Percentiles rank a stretch among this genome's conserved stretches.
Evolutionary conservation across 176 grass and related monocot species (phyloP).

Genomic region (Saccharum officinarum): DNA sequence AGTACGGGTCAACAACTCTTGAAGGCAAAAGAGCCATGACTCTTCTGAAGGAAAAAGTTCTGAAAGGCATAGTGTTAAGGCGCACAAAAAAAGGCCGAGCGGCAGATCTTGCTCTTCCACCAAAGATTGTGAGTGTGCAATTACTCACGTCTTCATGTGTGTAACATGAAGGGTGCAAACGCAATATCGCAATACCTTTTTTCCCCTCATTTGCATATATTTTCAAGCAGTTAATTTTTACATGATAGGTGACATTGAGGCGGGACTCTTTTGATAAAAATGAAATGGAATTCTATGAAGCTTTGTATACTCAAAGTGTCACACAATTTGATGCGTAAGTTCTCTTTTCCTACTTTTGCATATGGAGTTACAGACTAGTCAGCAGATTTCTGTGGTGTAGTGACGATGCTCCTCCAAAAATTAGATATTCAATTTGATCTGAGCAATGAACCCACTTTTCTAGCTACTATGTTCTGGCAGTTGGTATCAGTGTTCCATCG

Average conservation of each 20-base stretch:
- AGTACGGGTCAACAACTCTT: conserved; percentile 29
- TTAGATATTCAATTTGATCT: conserved; percentile 20
- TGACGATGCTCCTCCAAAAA: conserved; percentile 3
- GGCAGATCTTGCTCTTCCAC: conserved; percentile 92
- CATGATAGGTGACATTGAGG: conserved; percentile 79
- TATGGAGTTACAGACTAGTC: conserved; percentile 10
- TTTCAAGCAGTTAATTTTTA: conserved; percentile 28
- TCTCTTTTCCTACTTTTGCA: conserved; percentile 15
- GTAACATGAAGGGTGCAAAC: conserved; percentile 4
- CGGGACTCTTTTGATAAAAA: conserved; percentile 77
- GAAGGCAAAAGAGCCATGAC: conserved; percentile 62
- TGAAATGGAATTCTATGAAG: conserved; percentile 95
- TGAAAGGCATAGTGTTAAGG: conserved; percentile 88
- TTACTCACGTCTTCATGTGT: background rate
- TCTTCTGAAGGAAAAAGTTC: conserved; percentile 80
- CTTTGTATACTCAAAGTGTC: conserved; percentile 90
- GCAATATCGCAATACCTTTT: background rate
- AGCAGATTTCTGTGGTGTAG: conserved; percentile 11
- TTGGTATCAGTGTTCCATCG: background rate
- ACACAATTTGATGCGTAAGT: conserved; percentile 95
- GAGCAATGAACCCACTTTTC: background rate
- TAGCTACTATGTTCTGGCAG: background rate
- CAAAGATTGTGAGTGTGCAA: conserved; percentile 65
- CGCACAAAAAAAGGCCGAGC: conserved; percentile 89
- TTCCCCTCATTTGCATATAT: background rate